Conservation (phyloP, 2,329 filamentous ascomycete species). For the Ascosphaera aggregata region DNA sequence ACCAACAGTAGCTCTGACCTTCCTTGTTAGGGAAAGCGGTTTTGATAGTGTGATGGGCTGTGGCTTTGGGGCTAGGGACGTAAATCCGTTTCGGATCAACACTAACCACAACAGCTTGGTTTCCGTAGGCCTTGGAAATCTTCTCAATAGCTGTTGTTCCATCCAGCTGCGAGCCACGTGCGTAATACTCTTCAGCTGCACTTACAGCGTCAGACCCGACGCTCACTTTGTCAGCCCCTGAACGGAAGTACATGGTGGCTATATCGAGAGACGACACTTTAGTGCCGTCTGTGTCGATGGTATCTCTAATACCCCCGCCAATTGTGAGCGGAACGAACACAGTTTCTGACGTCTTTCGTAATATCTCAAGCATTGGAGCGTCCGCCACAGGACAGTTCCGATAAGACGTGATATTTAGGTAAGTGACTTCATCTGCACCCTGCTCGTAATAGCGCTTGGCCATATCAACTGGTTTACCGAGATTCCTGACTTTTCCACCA, state of each 20-base stretch:
- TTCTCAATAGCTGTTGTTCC: slow-evolving; percentile 87
- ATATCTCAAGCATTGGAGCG: slow-evolving; percentile 84
- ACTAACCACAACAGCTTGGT: slow-evolving; percentile 89
- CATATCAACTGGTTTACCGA: slow-evolving; percentile 93
- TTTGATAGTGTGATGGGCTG: slow-evolving; percentile 50
- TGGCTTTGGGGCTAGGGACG: slow-evolving; percentile 43
- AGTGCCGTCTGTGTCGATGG: slow-evolving; percentile 67
- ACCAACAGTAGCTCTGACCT: slow-evolving; percentile 77
- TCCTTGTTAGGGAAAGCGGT: slow-evolving; percentile 47
- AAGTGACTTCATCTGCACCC: slow-evolving; percentile 90
- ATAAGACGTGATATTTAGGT: slow-evolving; percentile 96
- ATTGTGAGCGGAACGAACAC: slow-evolving; percentile 94
- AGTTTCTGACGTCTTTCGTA: slow-evolving; percentile 63
- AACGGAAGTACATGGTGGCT: slow-evolving; percentile 92
- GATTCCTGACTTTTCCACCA: slow-evolving; percentile 51
- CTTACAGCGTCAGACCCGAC: slow-evolving; percentile 88
- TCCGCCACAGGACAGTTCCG: slow-evolving; percentile 83
- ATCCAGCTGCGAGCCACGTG: slow-evolving; percentile 39
- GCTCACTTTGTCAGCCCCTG: slow-evolving; percentile 89
- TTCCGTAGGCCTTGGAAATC: slow-evolving; percentile 81
- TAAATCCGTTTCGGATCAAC: slow-evolving; percentile 88
- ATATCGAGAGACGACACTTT: slow-evolving; percentile 78
- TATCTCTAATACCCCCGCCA: slow-evolving; percentile 86
- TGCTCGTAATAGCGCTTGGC: slow-evolving; percentile 86
- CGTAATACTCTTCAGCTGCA: slow-evolving; percentile 80